Base-by-base conservation (phyloP, 345 rosid genomes). In the Laguncularia racemosa region DNA sequence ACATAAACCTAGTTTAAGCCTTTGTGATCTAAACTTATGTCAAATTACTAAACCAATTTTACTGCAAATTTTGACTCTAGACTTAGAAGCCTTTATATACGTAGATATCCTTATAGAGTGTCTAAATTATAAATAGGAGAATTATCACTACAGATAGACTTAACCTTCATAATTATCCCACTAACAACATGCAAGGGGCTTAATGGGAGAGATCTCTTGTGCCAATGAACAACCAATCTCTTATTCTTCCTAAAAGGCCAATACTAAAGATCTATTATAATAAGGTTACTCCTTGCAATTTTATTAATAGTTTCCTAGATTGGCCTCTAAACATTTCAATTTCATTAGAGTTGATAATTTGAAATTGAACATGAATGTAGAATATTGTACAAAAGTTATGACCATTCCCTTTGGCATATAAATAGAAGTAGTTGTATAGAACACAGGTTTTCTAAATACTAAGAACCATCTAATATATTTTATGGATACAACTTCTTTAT, bases 381-480 rank as follows among this genome's bases (percentile, higher is more conserved):
- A 63, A 14, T 63, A 64, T n/a, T 80, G 82, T 7, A 78, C 77
- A 51, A 73, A 74, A 73, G 59, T 80, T 0, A 70, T 75, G 46
- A 67, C 64, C 14, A 57, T 80, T 0, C 73, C 67, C 4, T 79
- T 62, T 18, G 81, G 84, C 17, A 56, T 88, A 12, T 64, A 56
- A 15, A 46, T 86, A 50, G 87, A 89, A 73, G 62, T 84, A 0
- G 87, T 86, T 57, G 58, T 86, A 23, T 91, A 86, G 58, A 83
- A 70, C 15, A 89, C 95, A 16, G 77, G 75, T 46, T 71, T 89
- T 48, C 56, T 78, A 0, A 80, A 72, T 20, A 53, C 53, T 0
- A 71, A 75, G 61, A 85, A 84, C 61, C 95, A 86, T 69, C 95
- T 91, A 3, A 73, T 89, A 59, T 91, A 86, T 58, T 89, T 45